phyloP scores from a whole-genome alignment of 1,139 yeast species.

The Debaryomyces coudertii region DNA sequence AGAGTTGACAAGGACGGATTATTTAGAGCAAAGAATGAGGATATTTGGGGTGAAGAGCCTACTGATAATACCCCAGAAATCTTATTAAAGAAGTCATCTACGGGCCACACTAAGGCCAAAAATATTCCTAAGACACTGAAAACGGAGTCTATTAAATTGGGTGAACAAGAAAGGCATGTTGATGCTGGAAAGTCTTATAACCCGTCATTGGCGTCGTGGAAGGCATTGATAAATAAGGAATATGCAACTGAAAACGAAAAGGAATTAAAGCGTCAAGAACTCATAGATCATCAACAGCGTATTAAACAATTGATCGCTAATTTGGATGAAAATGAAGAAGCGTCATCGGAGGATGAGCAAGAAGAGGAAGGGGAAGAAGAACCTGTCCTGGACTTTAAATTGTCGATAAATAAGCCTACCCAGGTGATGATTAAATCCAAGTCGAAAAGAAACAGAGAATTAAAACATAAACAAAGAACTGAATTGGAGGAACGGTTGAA shows the following conservation, averaged over 20 bases:
- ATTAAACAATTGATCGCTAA: constrained; percentile 67
- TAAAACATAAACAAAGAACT: constrained; percentile 62
- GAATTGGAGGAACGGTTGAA: constrained; percentile 61
- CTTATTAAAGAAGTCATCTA: constrained; percentile 43
- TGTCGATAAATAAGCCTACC: constrained; percentile 77
- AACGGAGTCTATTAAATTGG: constrained; percentile 54
- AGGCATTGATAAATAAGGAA: constrained; percentile 66
- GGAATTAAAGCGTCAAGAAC: constrained; percentile 63
- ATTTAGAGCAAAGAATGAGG: constrained; percentile 52
- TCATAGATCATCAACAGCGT: constrained; percentile 63
- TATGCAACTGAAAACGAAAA: constrained; percentile 64
- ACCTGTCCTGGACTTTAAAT: constrained; percentile 32
- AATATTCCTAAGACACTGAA: constrained; percentile 60
- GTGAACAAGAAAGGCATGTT: constrained; percentile 41
- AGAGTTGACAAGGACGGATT: constrained; percentile 66
- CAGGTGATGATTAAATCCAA: constrained; percentile 73
- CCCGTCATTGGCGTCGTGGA: constrained; percentile 88
- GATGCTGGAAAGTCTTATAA: constrained; percentile 93
- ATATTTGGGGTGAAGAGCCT: constrained; percentile 62
- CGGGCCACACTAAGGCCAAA: constrained; percentile 54
- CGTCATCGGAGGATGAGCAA: constrained; percentile 53
- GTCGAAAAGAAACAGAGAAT: constrained; percentile 72
- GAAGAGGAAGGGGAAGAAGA: constrained; percentile 32
- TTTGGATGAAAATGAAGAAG: constrained; percentile 54
- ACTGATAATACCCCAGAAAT: constrained; percentile 39